These are phyloP conservation scores for Xylaria sp. DNA, from an alignment of 495 filamentous ascomycete genomes.

Conservation along the genomic window DNA sequence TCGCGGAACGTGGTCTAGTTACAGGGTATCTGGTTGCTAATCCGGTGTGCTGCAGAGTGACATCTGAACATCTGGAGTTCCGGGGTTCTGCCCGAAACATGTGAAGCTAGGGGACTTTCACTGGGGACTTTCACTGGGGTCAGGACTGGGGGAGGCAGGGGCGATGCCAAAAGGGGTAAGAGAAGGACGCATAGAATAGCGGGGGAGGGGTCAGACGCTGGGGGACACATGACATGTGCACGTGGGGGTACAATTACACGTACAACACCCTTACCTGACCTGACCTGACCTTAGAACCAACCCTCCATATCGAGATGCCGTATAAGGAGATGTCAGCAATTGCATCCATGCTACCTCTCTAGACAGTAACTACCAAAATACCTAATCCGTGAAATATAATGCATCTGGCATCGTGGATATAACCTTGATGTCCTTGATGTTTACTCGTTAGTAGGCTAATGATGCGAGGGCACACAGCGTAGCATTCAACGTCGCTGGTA, in stretches of 20 bases:
- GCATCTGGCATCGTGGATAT: background rate
- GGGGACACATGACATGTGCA: slow-evolving; percentile 10
- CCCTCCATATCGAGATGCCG: too few relatives aligned
- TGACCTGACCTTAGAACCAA: too few relatives aligned
- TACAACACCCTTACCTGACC: too few relatives aligned
- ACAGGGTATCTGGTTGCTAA: background rate
- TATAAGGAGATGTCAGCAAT: background rate
- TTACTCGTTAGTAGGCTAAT: too few relatives aligned
- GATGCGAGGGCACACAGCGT: background rate
- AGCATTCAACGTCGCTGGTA: background rate
- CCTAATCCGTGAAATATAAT: background rate
- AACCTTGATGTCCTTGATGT: background rate
- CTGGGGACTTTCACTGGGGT: too few relatives aligned
- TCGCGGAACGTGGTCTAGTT: background rate
- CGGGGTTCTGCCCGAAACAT: slow-evolving; percentile 8
- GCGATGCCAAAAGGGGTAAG: slow-evolving; percentile 14
- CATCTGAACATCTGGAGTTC: background rate
- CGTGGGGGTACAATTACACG: too few relatives aligned
- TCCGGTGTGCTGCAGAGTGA: background rate
- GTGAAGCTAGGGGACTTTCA: background rate
- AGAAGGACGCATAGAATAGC: background rate
- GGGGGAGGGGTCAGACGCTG: slow-evolving; percentile 4
- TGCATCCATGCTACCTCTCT: too few relatives aligned
- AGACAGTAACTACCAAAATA: too few relatives aligned
- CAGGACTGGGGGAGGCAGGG: too few relatives aligned